phyloP scores from a whole-genome alignment of 495 filamentous ascomycete species.

The Chlorociboria aeruginascens region DNA sequence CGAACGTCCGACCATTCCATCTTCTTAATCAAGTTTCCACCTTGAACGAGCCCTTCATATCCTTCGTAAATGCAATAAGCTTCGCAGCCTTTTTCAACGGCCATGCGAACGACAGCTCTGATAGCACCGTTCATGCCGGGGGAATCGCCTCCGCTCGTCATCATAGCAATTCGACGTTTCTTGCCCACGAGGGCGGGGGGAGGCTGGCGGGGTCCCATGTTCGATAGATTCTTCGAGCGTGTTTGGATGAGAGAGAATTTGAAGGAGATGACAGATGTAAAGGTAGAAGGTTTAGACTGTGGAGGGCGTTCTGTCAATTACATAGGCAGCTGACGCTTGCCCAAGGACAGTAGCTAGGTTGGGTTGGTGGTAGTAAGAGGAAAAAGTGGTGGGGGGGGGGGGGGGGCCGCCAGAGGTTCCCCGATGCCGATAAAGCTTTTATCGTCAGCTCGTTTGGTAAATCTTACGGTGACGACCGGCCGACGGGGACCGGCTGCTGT shows the following conservation, averaged over 20 bases:
- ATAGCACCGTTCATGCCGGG: slow-evolving; percentile 97
- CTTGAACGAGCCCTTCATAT: slow-evolving; percentile 88
- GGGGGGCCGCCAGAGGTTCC: neutral
- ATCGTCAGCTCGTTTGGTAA: no score
- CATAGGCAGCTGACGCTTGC: neutral
- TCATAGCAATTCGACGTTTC: slow-evolving; percentile 55
- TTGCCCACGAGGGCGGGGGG: slow-evolving; percentile 14
- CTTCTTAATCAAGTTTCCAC: slow-evolving; percentile 75
- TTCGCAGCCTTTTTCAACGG: slow-evolving; percentile 76
- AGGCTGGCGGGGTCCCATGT: slow-evolving; percentile 11
- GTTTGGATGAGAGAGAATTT: neutral
- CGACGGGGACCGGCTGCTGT: no score
- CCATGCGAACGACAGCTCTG: slow-evolving; percentile 86
- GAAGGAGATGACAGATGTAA: neutral
- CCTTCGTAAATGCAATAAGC: slow-evolving; percentile 88
- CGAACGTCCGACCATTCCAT: slow-evolving; percentile 92
- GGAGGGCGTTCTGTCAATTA: neutral
- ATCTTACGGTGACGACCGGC: no score
- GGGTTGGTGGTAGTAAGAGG: neutral
- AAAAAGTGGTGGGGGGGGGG: neutral
- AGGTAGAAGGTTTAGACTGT: neutral
- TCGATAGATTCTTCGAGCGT: neutral
- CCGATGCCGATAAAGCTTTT: neutral
- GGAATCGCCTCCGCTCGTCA: slow-evolving; percentile 96
- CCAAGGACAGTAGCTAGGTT: neutral